Conservation (phyloP, 1,139 yeast genomes). For the Pichia inconspicua region DNA sequence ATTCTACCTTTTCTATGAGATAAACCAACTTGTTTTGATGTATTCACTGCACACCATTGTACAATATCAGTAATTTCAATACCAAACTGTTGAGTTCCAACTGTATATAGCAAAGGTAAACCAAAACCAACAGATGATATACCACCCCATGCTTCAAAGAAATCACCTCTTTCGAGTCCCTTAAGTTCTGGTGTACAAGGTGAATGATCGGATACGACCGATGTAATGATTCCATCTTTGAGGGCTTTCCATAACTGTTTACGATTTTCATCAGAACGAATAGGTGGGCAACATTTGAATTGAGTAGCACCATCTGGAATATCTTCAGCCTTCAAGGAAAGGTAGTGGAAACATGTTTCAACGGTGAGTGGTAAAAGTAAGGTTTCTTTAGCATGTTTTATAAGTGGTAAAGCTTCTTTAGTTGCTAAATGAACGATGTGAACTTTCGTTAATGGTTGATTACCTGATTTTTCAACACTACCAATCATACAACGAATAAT, state of each 20-base stretch:
- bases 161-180: conserved; percentile 75
- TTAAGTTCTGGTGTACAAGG: conserved; percentile 92
- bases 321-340: conserved; percentile 66
- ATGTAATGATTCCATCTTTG: conserved; percentile 54
- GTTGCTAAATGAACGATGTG: conserved; percentile 91
- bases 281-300: conserved; percentile 93
- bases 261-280: conserved; percentile 66
- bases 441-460: conserved; percentile 57
- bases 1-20: conserved; percentile 65
- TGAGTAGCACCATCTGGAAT: conserved; percentile 72
- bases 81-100: conserved; percentile 47
- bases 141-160: conserved; percentile 96
- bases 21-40: conserved; percentile 81
- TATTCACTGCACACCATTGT: conserved; percentile 72
- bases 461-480: conserved; percentile 52
- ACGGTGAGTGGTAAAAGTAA: conserved; percentile 58
- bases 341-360: conserved; percentile 91
- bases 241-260: conserved; percentile 71
- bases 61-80: conserved; percentile 55
- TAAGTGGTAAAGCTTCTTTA: conserved; percentile 67
- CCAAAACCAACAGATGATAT: conserved; percentile 90
- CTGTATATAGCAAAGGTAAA: conserved; percentile 70
- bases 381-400: conserved; percentile 51
- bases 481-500: conserved; percentile 63
- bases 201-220: conserved; percentile 91